Evolutionary conservation across 352 stramenopile species (phyloP).

Genomic region (Aphanomyces astaci): DNA sequence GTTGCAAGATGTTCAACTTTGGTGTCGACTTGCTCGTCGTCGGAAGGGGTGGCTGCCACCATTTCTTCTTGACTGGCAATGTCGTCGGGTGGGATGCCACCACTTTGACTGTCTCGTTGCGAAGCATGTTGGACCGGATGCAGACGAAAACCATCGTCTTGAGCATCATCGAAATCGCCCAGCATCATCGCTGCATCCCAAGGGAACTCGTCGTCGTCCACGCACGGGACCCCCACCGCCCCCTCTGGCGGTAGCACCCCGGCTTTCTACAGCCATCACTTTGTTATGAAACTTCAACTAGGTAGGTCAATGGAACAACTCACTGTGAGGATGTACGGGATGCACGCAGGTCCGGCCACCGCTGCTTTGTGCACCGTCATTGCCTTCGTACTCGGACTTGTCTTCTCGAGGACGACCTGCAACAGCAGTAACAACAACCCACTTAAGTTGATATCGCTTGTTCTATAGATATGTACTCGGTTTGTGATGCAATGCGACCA

Average conservation of each 20-base stretch:
- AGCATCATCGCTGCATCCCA: background rate
- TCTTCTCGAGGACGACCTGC: slow-evolving; percentile 5
- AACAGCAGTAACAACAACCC: background rate
- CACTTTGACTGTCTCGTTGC: background rate
- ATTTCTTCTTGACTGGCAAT: slow-evolving; percentile 25
- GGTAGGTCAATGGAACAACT: background rate
- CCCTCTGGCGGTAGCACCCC: background rate
- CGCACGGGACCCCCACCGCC: background rate
- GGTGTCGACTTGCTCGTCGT: too few species aligned
- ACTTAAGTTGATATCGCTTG: background rate
- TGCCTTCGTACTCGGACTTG: background rate
- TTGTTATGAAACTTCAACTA: background rate
- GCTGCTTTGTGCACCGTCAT: slow-evolving; percentile 11
- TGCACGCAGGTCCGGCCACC: background rate
- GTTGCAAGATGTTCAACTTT: too few species aligned
- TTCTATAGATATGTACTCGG: slow-evolving; percentile 27
- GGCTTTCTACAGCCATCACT: background rate
- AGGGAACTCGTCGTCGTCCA: background rate
- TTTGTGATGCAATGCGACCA: slow-evolving; percentile 68
- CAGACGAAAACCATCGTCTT: background rate
- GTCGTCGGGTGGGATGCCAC: background rate
- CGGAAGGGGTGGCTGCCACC: slow-evolving; percentile 49
- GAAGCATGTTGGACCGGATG: background rate
- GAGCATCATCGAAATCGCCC: background rate
- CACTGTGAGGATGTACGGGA: background rate